Evolutionary conservation across 257 asterid genomes (phyloP), one percentile per base, ranked within the genome.

Genomic region (Solanum clarkiae): DNA sequence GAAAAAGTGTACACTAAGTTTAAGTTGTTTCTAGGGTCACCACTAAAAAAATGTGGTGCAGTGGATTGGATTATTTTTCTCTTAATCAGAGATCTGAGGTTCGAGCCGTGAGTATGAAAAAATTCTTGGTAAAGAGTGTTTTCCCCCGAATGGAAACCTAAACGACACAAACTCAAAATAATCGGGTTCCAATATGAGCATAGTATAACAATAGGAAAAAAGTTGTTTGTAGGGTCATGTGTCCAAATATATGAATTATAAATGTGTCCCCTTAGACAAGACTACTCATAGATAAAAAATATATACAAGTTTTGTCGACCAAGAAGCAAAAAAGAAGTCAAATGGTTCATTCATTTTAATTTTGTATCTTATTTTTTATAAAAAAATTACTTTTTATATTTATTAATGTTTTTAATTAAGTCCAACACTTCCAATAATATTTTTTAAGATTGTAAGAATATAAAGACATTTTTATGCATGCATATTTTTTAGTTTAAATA

Each of bases 31-130:
- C 32, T 1, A 29, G 32, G 32, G 32, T 29, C 2, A 29, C 2
- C 32, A 29, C 1, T 0, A 29, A 29, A 29, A 2, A 29, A 1
- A 29, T 32, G 0, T 36, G 7, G 6, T 36, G 6, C 42, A 36
- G 42, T 36, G 42, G 6, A 32, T 32, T 0, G 0, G 36, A 0
- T 32, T 32, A 0, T 1, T 32, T 32, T 4, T 32, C 4, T 1
- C 36, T 32, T 32, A 3, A 2, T 0, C 7, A 36, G 0, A 36
- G 7, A 0, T 36, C 1, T 36, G 6, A 0, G 1, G 6, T 36
- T 36, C 1, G 6, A 36, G 42, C 6, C 42, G 0, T 0, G 6
- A 36, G 6, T 3, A 36, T 36, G 42, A 36, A 36, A 36, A 36
- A 36, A 4, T 36, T 5, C 1, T 36, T 36, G 42, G 0, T 36